Conservation (phyloP, 1,139 yeast genomes). For the Lodderomyces orthopsilosis region DNA sequence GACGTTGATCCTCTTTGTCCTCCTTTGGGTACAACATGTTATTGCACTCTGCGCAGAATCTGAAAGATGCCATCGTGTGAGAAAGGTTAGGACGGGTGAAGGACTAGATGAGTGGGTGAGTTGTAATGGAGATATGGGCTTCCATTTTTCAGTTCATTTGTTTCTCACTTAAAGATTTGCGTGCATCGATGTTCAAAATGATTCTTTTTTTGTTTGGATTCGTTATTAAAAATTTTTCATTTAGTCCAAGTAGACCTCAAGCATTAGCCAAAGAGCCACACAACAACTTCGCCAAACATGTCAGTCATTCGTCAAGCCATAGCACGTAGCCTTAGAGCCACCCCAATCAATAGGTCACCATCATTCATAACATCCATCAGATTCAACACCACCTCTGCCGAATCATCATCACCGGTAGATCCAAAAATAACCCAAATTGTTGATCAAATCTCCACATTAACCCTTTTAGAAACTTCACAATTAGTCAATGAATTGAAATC, state of each 20-base stretch:
- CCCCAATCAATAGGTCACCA: conserved; percentile 4
- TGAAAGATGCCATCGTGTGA: conserved; percentile 74
- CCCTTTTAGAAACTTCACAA: conserved; percentile 84
- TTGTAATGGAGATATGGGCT: too few relatives aligned
- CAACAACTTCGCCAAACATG: conserved; percentile 8
- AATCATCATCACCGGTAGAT: conserved; percentile 53
- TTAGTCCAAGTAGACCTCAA: background rate
- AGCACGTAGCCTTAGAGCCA: conserved; percentile 35
- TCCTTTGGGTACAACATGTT: conserved; percentile 99
- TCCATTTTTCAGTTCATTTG: background rate
- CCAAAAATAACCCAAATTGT: conserved; percentile 88
- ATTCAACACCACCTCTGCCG: conserved; percentile 63
- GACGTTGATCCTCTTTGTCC: conserved; percentile 69
- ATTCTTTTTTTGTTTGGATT: conserved; percentile 1
- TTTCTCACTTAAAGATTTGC: conserved; percentile 3
- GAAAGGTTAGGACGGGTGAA: too few relatives aligned
- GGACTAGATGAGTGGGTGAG: too few relatives aligned
- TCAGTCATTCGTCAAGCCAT: conserved; percentile 36
- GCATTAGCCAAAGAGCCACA: background rate
- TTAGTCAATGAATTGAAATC: conserved; percentile 81
- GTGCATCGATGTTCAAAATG: background rate
- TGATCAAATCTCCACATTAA: conserved; percentile 84
- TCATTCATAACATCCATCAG: conserved; percentile 14
- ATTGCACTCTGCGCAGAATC: conserved; percentile 93
- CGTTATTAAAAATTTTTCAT: conserved; percentile 6